phyloP scores from a whole-genome alignment of 1,284 basidiomycete genomes.

The Trichosporon sp. region DNA sequence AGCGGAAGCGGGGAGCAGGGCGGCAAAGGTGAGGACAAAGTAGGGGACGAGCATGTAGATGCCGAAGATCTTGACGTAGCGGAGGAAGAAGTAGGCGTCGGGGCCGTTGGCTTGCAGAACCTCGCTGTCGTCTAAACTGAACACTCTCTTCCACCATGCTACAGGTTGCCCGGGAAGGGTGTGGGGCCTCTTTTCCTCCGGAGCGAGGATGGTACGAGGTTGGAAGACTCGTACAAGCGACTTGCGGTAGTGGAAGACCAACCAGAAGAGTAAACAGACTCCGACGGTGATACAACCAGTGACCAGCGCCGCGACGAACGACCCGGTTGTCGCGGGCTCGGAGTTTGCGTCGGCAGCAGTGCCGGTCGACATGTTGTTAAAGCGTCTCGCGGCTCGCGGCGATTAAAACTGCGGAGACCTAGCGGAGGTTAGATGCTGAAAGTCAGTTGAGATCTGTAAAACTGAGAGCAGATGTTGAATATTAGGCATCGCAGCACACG shows the following conservation, averaged over 20 bases:
- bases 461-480: no score
- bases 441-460: no score
- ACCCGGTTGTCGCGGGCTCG: conserved; percentile 27
- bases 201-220: conserved; percentile 38
- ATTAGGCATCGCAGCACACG: background rate
- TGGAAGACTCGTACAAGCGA: conserved; percentile 40
- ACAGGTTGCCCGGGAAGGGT: conserved; percentile 27
- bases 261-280: conserved; percentile 34
- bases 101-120: conserved; percentile 66
- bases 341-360: conserved; percentile 8
- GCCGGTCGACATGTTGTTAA: conserved; percentile 1
- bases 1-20: conserved; percentile 39
- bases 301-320: conserved; percentile 47
- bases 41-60: conserved; percentile 71
- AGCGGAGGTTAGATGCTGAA: background rate
- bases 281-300: conserved; percentile 40
- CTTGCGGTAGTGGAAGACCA: conserved; percentile 35
- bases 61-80: conserved; percentile 56
- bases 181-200: conserved; percentile 27
- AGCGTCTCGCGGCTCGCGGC: background rate
- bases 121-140: conserved; percentile 35
- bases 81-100: conserved; percentile 90
- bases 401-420: background rate
- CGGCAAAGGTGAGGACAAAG: conserved; percentile 58
- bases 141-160: conserved; percentile 39